These are phyloP conservation scores for Lunularia cruciata DNA, from an alignment of 225 moss, liverwort and hornwort species.

Conservation along the genomic window DNA sequence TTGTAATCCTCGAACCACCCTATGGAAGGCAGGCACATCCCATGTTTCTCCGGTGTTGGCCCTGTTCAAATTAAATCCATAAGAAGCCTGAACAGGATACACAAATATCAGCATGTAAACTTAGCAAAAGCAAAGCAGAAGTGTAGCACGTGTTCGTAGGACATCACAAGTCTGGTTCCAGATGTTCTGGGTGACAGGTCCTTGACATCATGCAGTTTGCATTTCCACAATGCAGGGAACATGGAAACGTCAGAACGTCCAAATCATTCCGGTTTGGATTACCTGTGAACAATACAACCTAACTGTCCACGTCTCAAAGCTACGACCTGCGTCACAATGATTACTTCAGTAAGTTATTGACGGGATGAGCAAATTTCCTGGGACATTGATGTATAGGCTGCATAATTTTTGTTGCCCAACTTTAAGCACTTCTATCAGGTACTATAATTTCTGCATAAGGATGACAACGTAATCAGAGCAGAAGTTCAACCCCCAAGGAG, in stretches of 20 bases:
- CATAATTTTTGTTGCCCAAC: no score
- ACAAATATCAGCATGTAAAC: not conserved
- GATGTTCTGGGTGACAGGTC: not conserved
- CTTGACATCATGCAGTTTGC: not conserved
- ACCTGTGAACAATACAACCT: slow-evolving; percentile 91
- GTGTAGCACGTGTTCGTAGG: no score
- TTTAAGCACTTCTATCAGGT: not conserved
- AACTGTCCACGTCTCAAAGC: slow-evolving; percentile 78
- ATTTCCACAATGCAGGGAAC: not conserved
- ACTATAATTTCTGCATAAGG: no score
- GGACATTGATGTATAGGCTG: no score
- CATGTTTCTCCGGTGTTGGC: slow-evolving; percentile 86
- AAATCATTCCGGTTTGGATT: slow-evolving; percentile 20
- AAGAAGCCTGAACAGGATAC: not conserved
- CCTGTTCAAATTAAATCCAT: slow-evolving; percentile 42
- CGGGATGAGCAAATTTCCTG: no score
- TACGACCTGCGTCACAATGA: slow-evolving; percentile 69
- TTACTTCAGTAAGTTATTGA: no score
- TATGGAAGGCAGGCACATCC: slow-evolving; percentile 84
- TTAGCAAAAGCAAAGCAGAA: not conserved
- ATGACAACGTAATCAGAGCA: no score
- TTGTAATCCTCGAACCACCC: slow-evolving; percentile 27
- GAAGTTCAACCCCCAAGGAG: no score
- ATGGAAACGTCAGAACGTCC: no score
- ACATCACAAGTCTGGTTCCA: not conserved